Percentiles rank a stretch among this genome's conserved stretches.
phyloP scores from a whole-genome alignment of 2,329 filamentous ascomycete species.

The Cytospora piceae region DNA sequence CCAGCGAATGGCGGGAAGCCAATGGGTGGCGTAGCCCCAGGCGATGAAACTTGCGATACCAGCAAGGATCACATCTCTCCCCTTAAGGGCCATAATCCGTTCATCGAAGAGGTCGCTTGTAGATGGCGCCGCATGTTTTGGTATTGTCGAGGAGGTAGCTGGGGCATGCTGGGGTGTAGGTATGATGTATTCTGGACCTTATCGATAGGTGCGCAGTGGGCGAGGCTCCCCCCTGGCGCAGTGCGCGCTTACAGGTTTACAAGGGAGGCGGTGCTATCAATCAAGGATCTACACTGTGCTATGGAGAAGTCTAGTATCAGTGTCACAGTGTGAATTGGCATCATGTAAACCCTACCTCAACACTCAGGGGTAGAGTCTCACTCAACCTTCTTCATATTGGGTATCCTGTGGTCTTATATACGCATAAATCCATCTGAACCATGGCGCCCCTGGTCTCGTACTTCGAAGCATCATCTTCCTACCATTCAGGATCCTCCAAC shows the following conservation, averaged over 20 bases:
- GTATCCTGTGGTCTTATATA: background rate
- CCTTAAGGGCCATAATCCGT: constrained; percentile 69
- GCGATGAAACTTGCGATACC: constrained; percentile 75
- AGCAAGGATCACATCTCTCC: constrained; percentile 72
- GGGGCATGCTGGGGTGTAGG: background rate
- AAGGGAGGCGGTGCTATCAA: background rate
- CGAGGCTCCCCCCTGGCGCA: background rate
- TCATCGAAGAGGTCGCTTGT: constrained; percentile 24
- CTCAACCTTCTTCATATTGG: background rate
- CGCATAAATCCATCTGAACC: background rate
- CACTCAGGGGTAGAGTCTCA: background rate
- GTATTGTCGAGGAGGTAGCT: background rate
- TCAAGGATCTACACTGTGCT: background rate
- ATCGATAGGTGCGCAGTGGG: constrained; percentile 28
- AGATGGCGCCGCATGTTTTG: constrained; percentile 28
- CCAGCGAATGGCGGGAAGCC: constrained; percentile 82
- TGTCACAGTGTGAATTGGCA: background rate
- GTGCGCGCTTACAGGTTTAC: background rate
- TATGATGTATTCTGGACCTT: constrained; percentile 28
- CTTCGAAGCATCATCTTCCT: constrained; percentile 28
- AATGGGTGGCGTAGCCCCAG: constrained; percentile 85
- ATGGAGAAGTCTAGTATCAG: background rate
- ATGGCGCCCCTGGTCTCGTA: background rate
- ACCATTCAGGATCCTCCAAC: constrained; percentile 79
- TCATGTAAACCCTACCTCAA: background rate